phyloP scores from a whole-genome alignment of 169 alveolate species.

The Cryptosporidium sp. region DNA sequence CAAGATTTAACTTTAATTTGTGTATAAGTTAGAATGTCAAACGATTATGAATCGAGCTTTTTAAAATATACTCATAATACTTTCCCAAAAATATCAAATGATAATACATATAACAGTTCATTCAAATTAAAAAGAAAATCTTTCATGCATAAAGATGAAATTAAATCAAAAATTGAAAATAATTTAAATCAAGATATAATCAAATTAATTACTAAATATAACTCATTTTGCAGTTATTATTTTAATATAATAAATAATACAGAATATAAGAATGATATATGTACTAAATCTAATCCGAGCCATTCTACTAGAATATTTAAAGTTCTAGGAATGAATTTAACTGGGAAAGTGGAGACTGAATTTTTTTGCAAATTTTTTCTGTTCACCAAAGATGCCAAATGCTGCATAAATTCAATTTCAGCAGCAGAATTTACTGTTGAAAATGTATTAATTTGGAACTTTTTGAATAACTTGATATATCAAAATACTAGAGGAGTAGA shows the following conservation, averaged over 20 bases:
- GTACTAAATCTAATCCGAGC: background rate
- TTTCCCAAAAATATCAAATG: background rate
- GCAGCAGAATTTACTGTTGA: background rate
- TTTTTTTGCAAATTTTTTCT: background rate
- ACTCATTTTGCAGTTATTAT: background rate
- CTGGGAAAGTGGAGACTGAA: background rate
- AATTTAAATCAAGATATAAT: background rate
- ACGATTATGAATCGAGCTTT: background rate
- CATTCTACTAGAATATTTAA: background rate
- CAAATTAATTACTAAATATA: background rate
- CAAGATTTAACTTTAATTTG: too few relatives aligned
- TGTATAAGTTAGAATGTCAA: background rate
- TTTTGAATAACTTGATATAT: background rate
- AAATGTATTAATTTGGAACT: background rate
- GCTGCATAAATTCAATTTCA: background rate
- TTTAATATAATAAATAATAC: background rate
- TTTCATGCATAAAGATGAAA: background rate
- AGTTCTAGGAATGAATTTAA: background rate
- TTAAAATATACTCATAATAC: background rate
- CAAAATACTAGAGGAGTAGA: background rate
- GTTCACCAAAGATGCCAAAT: background rate
- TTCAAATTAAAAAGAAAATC: too few relatives aligned
- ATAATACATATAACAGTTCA: too few relatives aligned
- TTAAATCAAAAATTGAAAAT: background rate
- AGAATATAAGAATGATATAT: background rate